Evolutionary conservation across 805 yeast genomes (phyloP), one percentile per base, ranked within the genome.

Genomic region (Scheffersomyces amazonensis): DNA sequence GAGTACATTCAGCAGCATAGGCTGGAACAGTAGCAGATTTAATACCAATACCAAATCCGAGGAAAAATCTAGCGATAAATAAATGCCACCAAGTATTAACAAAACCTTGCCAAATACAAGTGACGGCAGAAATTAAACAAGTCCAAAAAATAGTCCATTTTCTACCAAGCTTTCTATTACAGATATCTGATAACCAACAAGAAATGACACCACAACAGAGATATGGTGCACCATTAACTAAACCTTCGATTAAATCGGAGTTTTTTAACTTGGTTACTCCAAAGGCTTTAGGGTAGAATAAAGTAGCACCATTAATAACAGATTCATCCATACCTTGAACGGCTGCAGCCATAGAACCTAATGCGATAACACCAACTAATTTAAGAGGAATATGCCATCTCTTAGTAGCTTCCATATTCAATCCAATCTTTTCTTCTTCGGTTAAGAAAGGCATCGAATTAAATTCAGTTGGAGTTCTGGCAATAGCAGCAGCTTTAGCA

Each of bases 301-400:
- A 54, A 34, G 74, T 76, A 16, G 87, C 87, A 25, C 87, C 88
- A 45, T 81, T 80, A 41, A 79, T 64, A 8, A 80, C 87, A 5
- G 86, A 74, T 54, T 82, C 85, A 55, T 82, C 88, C 85, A 80
- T 80, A 37, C 88, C 88, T 53, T 82, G 88, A 29, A 81, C 84
- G 4, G 83, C 80, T 3, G 85, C 83, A 36, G 85, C 80, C 68
- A 81, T 65, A 2, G 87, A 81, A 32, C 83, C 79, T 50, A 80
- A 61, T 7, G 80, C 73, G 57, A 78, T 73, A 16, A 76, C 71
- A 42, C 66, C 76, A 43, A 75, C 56, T 48, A 83, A 64, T 41
- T 71, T 76, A 8, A 50, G 16, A 65, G 75, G 79, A 18, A 75
- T 72, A 37, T 64, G 64, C 71, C 71, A 69, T 38, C 52, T 64